Conservation (phyloP, 495 filamentous ascomycete species). For the Pseudevernia furfuracea region DNA sequence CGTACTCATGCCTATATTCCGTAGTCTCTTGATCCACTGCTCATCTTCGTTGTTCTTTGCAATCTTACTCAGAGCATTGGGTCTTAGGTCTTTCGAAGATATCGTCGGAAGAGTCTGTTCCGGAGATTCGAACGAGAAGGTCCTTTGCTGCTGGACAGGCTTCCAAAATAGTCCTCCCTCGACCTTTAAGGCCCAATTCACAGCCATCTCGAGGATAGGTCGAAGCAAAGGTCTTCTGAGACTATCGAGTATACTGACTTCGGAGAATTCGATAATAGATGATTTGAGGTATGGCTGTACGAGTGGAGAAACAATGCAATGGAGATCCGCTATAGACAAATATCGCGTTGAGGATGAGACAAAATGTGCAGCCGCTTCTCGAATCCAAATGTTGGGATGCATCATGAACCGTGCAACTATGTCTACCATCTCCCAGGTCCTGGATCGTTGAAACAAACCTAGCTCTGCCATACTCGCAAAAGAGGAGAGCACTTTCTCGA, state of each 20-base stretch:
- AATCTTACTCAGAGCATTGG: constrained; percentile 29
- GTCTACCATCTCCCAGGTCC: constrained; percentile 78
- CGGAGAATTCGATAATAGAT: constrained; percentile 54
- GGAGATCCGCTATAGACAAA: constrained; percentile 71
- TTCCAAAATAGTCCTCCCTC: constrained; percentile 85
- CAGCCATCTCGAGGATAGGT: constrained; percentile 71
- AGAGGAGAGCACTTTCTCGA: constrained; percentile 82
- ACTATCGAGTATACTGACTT: constrained; percentile 67
- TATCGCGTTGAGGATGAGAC: constrained; percentile 67
- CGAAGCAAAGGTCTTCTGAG: constrained; percentile 78
- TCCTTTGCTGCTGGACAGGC: constrained; percentile 54
- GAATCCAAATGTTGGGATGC: constrained; percentile 92
- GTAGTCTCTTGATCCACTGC: constrained; percentile 77
- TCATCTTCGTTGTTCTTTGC: constrained; percentile 90
- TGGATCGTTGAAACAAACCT: constrained; percentile 76
- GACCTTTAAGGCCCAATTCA: constrained; percentile 75
- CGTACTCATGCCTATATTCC: constrained; percentile 69
- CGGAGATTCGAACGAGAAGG: constrained; percentile 56
- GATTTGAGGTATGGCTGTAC: constrained; percentile 76
- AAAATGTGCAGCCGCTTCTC: constrained; percentile 79
- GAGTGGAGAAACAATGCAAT: constrained; percentile 74
- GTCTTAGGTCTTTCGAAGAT: constrained; percentile 38
- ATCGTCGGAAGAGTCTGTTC: constrained; percentile 38
- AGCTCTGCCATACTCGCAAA: constrained; percentile 84
- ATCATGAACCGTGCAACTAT: constrained; percentile 75